Conservation (phyloP, 2,329 filamentous ascomycete species). For the Penicillium sp. region DNA sequence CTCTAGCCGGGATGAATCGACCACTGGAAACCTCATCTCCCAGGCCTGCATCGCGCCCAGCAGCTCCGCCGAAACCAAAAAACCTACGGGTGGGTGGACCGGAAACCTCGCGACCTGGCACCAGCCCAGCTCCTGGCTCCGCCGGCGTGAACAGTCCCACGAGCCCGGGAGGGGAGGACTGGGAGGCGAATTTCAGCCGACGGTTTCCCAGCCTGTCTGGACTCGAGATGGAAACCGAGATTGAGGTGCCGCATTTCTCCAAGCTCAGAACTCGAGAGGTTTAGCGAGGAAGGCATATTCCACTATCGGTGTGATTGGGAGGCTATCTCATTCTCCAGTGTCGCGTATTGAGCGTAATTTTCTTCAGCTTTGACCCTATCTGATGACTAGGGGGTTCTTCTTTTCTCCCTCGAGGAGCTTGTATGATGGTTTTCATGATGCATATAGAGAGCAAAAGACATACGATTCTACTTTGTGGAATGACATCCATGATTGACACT, state of each 20-base stretch:
- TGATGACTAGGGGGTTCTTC: too few relatives aligned
- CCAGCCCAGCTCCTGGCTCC: slow-evolving; percentile 23
- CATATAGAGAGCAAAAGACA: slow-evolving; percentile 1
- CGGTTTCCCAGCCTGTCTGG: slow-evolving; percentile 78
- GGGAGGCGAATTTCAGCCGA: slow-evolving; percentile 69
- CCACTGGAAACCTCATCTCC: slow-evolving; percentile 20
- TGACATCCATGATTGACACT: neutral
- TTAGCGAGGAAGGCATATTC: slow-evolving; percentile 15
- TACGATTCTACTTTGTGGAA: neutral
- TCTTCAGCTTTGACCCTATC: neutral
- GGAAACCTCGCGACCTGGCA: slow-evolving; percentile 19
- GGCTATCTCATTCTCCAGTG: neutral
- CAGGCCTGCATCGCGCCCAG: slow-evolving; percentile 41
- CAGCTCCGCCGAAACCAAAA: slow-evolving; percentile 56
- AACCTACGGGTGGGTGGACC: slow-evolving; percentile 47
- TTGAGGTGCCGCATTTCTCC: slow-evolving; percentile 36
- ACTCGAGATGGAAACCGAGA: slow-evolving; percentile 76
- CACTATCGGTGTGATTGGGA: neutral
- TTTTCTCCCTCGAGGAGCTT: neutral
- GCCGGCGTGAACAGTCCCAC: slow-evolving; percentile 22
- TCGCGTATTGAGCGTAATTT: slow-evolving; percentile 2
- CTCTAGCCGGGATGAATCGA: slow-evolving; percentile 11
- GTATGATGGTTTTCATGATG: slow-evolving; percentile 1
- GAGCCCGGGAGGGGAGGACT: slow-evolving; percentile 52
- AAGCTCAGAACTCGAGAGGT: slow-evolving; percentile 40